Conservation (phyloP, 2,329 filamentous ascomycete genomes). For the Trichoderma aggressivum region DNA sequence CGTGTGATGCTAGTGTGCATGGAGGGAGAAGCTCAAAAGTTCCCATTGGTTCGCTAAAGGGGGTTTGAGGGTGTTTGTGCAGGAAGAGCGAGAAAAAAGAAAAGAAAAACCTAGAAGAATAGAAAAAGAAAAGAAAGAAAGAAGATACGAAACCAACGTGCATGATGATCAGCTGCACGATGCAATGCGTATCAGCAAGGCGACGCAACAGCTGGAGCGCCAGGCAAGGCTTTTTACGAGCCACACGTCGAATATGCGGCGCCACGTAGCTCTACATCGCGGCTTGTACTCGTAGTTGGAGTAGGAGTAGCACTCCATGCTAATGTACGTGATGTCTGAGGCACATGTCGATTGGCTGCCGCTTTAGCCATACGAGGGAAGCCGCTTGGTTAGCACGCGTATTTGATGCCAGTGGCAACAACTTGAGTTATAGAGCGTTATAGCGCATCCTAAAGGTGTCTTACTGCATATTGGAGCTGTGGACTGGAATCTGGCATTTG, state of each 20-base stretch:
- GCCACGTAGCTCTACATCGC: constrained; percentile 10
- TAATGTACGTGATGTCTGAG: constrained; percentile 3
- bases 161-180: constrained; percentile 10
- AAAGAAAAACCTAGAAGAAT: neutral
- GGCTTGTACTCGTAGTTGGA: neutral
- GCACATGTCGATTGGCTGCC: constrained; percentile 3
- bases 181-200: constrained; percentile 1
- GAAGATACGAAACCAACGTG: neutral
- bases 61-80: neutral
- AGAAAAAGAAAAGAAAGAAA: neutral
- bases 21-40: neutral
- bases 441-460: constrained; percentile 3
- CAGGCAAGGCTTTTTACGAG: neutral
- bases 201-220: neutral
- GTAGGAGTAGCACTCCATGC: neutral
- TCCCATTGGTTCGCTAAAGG: neutral
- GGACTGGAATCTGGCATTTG: neutral
- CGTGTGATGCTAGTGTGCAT: neutral
- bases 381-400: neutral
- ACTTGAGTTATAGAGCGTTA: neutral
- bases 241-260: constrained; percentile 11
- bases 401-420: neutral
- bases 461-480: neutral
- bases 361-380: neutral
- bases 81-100: neutral